A percentile compares a stretch with the other conserved stretches of the same genome.
Conservation (phyloP, 331 rosid genomes). For the Pyrus hybrid region DNA sequence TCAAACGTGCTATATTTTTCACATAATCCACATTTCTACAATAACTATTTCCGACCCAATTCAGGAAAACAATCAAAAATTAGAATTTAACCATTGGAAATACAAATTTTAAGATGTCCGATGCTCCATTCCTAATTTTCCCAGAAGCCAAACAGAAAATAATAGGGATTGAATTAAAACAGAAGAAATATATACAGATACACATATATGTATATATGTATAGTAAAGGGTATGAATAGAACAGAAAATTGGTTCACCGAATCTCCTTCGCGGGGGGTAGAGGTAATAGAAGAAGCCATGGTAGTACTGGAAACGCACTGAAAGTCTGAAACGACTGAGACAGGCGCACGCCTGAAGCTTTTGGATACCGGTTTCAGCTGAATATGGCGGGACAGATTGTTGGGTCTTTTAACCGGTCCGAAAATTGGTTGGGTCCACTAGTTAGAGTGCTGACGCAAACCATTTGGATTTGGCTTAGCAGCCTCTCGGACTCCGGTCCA, state of each 20-base stretch:
- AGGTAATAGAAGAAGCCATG: constrained; percentile 18
- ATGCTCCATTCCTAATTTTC: not conserved
- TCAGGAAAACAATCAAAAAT: not conserved
- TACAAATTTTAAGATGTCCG: not conserved
- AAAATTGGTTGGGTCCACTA: not conserved
- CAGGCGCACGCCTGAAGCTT: not conserved
- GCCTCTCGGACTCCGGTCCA: not conserved
- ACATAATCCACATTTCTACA: not conserved
- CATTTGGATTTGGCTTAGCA: not conserved
- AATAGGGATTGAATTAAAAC: not conserved
- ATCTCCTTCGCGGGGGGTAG: constrained; percentile 10
- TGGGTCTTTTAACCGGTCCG: not conserved
- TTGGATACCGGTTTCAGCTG: not conserved
- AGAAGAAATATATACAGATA: not conserved
- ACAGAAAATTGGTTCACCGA: constrained; percentile 7
- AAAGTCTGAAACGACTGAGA: not conserved
- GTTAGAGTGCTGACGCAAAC: not conserved
- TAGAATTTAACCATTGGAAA: not conserved
- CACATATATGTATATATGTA: not conserved
- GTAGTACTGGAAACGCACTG: not conserved
- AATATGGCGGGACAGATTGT: not conserved
- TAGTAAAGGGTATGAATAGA: not conserved
- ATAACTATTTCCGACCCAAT: not conserved
- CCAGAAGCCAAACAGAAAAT: not conserved
- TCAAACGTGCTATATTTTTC: not conserved